Conservation (phyloP, 176 grass and related monocot species). For the Oryza meyeriana region DNA sequence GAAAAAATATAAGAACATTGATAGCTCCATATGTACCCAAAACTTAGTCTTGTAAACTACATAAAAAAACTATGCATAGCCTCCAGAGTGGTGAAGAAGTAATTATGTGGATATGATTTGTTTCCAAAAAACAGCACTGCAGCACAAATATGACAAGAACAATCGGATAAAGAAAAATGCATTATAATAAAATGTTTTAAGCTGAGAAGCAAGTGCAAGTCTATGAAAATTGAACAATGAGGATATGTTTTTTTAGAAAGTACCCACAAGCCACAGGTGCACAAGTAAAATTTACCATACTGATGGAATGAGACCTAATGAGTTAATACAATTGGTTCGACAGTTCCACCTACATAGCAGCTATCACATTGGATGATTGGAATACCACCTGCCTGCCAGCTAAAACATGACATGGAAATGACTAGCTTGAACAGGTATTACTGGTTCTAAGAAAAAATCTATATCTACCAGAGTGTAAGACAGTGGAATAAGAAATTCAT, state of each 20-base stretch:
- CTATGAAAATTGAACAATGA: neutral
- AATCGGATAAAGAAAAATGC: conserved; percentile 1
- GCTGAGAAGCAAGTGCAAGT: neutral
- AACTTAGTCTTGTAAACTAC: neutral
- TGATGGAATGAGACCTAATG: conserved; percentile 2
- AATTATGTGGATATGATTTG: neutral
- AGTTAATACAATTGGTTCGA: conserved; percentile 16
- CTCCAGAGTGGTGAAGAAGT: conserved; percentile 1
- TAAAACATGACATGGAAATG: conserved; percentile 3
- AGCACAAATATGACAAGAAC: conserved; percentile 2
- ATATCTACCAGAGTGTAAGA: neutral
- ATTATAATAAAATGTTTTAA: neutral
- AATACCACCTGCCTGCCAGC: conserved; percentile 1
- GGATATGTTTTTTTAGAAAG: neutral
- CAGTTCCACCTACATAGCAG: neutral
- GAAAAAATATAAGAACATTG: conserved; percentile 4
- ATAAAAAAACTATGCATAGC: neutral
- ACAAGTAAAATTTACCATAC: neutral
- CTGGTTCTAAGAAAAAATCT: conserved; percentile 18
- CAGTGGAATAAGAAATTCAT: conserved; percentile 18
- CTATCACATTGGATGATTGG: conserved; percentile 2
- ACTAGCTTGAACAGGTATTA: conserved; percentile 4
- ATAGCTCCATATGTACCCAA: neutral
- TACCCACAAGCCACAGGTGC: neutral
- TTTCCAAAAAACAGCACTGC: neutral